Conservation (phyloP, 164 flowering plant genomes). For the Platanus orientalis region DNA sequence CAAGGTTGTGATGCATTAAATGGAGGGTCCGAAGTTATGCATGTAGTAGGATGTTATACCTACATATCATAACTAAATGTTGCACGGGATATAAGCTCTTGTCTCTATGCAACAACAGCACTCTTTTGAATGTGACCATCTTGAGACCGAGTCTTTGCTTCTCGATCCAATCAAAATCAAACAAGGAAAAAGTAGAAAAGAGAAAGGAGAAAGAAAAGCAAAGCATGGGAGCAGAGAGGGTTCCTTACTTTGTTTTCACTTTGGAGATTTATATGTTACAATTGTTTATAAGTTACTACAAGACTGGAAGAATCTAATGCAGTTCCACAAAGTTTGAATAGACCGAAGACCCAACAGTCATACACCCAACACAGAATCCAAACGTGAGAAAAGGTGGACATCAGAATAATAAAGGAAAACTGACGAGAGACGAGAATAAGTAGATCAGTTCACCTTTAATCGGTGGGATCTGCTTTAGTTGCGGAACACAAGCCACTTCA, state of each 20-base stretch:
- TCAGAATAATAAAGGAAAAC: not conserved
- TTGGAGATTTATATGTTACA: conserved; percentile 13
- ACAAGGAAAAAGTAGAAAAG: conserved; percentile 12
- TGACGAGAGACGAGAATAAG: conserved; percentile 10
- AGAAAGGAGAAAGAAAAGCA: conserved; percentile 11
- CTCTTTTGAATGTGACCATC: conserved; percentile 17
- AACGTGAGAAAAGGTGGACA: conserved; percentile 3
- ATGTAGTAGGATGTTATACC: no score
- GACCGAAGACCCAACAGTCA: conserved; percentile 41
- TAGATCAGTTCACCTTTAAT: conserved; percentile 17
- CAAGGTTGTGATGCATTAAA: no score
- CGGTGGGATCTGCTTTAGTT: conserved; percentile 29
- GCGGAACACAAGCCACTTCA: conserved; percentile 18
- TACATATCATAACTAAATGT: not conserved
- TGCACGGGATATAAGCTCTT: conserved; percentile 4
- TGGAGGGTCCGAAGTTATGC: no score
- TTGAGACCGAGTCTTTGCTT: conserved; percentile 30
- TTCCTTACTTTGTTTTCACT: conserved; percentile 14
- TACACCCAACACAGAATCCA: conserved; percentile 22
- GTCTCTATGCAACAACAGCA: conserved; percentile 17
- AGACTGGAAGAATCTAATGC: conserved; percentile 24
- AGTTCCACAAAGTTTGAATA: conserved; percentile 30
- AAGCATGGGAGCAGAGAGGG: conserved; percentile 4
- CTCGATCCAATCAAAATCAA: conserved; percentile 26
- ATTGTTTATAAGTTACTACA: conserved; percentile 14